Percentiles rank a stretch among this genome's conserved stretches.
phyloP scores from a whole-genome alignment of 805 yeast genomes.

The Osmozyma mogii region DNA sequence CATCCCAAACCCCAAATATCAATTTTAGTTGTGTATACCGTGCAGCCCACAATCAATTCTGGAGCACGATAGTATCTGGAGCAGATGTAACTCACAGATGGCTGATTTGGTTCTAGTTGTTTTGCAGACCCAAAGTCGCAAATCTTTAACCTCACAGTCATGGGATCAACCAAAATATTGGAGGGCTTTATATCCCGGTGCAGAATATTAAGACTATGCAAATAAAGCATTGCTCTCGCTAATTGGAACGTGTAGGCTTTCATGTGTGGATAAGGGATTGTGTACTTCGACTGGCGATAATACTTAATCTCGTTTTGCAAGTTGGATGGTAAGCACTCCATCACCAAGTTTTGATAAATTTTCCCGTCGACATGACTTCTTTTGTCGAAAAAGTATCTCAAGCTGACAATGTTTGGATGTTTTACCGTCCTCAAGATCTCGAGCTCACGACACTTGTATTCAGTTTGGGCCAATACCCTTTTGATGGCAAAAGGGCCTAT shows the following conservation, averaged over 20 bases:
- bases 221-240: constrained; percentile 74
- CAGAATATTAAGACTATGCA: constrained; percentile 73
- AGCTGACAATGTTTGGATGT: constrained; percentile 71
- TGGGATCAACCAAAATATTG: constrained; percentile 69
- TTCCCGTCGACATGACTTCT: constrained; percentile 52
- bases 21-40: constrained; percentile 80
- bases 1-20: constrained; percentile 99
- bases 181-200: constrained; percentile 85
- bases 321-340: constrained; percentile 83
- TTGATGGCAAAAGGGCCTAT: constrained; percentile 80
- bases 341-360: constrained; percentile 71
- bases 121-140: constrained; percentile 87
- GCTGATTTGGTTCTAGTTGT: constrained; percentile 66
- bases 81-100: constrained; percentile 93
- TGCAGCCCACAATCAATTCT: constrained; percentile 86
- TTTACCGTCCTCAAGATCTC: constrained; percentile 66
- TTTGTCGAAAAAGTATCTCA: constrained; percentile 66
- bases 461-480: constrained; percentile 82
- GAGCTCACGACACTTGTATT: constrained; percentile 74
- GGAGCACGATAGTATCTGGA: constrained; percentile 96
- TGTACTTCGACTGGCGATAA: constrained; percentile 51
- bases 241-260: constrained; percentile 73
- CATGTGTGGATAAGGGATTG: constrained; percentile 65
- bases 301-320: constrained; percentile 68
- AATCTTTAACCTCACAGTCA: constrained; percentile 56